Conservation (phyloP, 1,284 basidiomycete species). For the Papiliotrema fonsecae region DNA sequence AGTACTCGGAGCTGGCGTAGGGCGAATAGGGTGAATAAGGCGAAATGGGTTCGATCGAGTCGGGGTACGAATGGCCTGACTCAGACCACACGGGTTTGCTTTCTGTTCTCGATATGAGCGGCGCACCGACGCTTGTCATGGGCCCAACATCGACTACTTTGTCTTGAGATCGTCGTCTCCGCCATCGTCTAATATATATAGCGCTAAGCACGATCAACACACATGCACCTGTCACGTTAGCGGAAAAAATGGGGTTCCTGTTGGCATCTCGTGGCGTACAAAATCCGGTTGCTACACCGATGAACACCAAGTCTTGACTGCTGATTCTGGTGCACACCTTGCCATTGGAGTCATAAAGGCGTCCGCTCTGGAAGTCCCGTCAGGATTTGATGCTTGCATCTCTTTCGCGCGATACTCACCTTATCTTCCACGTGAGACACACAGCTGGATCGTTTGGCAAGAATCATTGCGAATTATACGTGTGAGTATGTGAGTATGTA, state of each 20-base stretch:
- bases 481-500: too few relatives aligned
- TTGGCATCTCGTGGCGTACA: background rate
- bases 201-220: slow-evolving; percentile 4
- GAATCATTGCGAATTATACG: too few relatives aligned
- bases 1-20: slow-evolving; percentile 17
- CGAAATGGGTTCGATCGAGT: background rate
- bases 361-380: slow-evolving; percentile 33
- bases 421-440: slow-evolving; percentile 17
- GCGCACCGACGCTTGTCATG: background rate
- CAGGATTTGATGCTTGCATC: too few relatives aligned
- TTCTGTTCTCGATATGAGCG: background rate
- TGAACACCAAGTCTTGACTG: background rate
- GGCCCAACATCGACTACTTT: background rate
- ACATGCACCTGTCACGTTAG: background rate
- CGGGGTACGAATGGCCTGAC: background rate
- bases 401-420: too few relatives aligned
- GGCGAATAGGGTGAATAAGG: slow-evolving; percentile 15
- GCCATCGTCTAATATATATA: slow-evolving; percentile 7
- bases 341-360: slow-evolving; percentile 29
- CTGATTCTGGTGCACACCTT: slow-evolving; percentile 3
- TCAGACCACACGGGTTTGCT: background rate
- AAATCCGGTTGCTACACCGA: background rate
- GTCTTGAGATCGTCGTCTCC: slow-evolving; percentile 10
- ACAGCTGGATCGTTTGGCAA: slow-evolving; percentile 9
- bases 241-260: background rate